These are phyloP conservation scores for Thelephora aurantiotincta DNA, from an alignment of 768 basidiomycete genomes.

Conservation along the genomic window DNA sequence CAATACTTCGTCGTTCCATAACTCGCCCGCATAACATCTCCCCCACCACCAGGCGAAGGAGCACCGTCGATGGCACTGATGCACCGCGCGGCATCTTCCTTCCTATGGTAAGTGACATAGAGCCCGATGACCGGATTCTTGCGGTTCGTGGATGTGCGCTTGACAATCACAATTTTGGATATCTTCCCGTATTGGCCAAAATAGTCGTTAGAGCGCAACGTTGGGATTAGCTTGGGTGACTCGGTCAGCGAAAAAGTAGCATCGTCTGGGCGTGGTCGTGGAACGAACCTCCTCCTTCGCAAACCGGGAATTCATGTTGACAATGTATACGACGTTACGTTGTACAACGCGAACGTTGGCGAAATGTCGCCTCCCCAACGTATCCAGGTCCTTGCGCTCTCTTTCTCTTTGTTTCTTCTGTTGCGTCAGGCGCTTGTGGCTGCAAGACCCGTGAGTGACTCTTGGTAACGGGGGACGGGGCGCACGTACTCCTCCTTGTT, in stretches of 20 bases:
- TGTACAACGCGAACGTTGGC: constrained; percentile 95
- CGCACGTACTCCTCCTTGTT: constrained; percentile 82
- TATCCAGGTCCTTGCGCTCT: constrained; percentile 88
- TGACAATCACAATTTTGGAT: constrained; percentile 84
- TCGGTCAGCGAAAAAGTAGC: constrained; percentile 3
- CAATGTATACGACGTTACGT: constrained; percentile 90
- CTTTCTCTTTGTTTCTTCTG: constrained; percentile 93
- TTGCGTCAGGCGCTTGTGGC: constrained; percentile 88
- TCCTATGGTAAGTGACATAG: constrained; percentile 89
- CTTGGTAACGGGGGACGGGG: constrained; percentile 5
- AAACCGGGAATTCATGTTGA: constrained; percentile 87
- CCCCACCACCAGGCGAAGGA: constrained; percentile 77
- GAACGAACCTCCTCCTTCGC: constrained; percentile 86
- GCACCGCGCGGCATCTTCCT: constrained; percentile 89
- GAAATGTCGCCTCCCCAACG: constrained; percentile 69
- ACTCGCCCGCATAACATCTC: constrained; percentile 83
- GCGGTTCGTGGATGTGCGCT: constrained; percentile 67
- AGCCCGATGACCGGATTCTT: constrained; percentile 74
- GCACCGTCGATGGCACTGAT: constrained; percentile 90
- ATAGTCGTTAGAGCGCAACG: constrained; percentile 87
- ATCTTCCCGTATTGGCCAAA: constrained; percentile 99
- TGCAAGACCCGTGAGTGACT: constrained; percentile 19
- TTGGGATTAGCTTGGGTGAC: constrained; percentile 58
- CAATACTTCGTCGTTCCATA: constrained; percentile 98
- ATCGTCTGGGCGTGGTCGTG: constrained; percentile 1